Conservation (phyloP, 108 stramenopile genomes). For the Schizochytrium sp. region DNA sequence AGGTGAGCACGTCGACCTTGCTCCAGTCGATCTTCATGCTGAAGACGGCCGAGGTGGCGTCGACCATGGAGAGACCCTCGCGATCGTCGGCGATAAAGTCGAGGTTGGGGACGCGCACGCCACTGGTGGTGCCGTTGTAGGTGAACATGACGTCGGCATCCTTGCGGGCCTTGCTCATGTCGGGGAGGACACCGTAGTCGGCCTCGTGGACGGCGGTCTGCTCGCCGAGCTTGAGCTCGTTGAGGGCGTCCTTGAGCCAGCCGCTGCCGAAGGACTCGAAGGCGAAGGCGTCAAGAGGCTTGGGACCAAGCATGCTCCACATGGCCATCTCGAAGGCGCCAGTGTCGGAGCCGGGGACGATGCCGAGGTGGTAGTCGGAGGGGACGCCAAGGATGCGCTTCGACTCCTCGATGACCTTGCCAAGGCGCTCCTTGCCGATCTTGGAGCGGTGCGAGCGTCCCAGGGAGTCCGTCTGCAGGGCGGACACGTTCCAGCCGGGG, state of each 20-base stretch:
- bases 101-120: constrained; percentile 80
- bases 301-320: constrained; percentile 94
- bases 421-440: constrained; percentile 89
- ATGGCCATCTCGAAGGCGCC: constrained; percentile 99
- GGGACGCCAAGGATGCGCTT: constrained; percentile 84
- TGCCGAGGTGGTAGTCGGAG: constrained; percentile 82
- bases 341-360: constrained; percentile 97
- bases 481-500: constrained; percentile 75
- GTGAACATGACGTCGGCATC: constrained; percentile 95
- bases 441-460: constrained; percentile 96
- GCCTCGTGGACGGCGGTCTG: constrained; percentile 74
- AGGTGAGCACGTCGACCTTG: constrained; percentile 97
- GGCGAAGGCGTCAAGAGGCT: constrained; percentile 88
- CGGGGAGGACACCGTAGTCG: constrained; percentile 88
- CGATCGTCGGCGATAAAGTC: constrained; percentile 84
- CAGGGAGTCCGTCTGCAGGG: constrained; percentile 60
- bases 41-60: constrained; percentile 97
- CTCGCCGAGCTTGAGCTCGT: constrained; percentile 79
- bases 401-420: constrained; percentile 83
- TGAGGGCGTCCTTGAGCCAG: constrained; percentile 83
- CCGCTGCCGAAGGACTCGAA: constrained; percentile 99
- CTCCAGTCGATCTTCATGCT: constrained; percentile 97
- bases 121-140: constrained; percentile 98
- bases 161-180: constrained; percentile 69
- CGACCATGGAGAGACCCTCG: constrained; percentile 84